Evolutionary conservation across 441 rosid genomes (phyloP).

Genomic region (Pelargonium cotyledonis): DNA sequence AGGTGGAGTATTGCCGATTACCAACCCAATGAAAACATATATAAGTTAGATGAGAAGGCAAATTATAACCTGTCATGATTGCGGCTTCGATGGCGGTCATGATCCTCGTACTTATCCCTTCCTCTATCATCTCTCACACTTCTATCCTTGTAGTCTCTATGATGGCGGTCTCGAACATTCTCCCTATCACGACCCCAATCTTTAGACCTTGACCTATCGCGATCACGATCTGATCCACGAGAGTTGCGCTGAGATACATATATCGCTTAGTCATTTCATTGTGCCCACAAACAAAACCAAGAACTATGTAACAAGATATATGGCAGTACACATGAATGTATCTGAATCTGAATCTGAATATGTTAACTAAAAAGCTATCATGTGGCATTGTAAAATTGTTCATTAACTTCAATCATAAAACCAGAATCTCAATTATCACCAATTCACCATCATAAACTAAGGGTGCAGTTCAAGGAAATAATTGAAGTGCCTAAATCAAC

Average conservation of each 20-base stretch:
- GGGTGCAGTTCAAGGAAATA: not conserved
- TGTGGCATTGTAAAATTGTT: not conserved
- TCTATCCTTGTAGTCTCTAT: conserved; percentile 21
- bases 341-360: not conserved
- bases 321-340: no score
- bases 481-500: not conserved
- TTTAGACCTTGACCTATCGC: conserved; percentile 21
- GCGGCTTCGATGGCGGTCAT: conserved; percentile 17
- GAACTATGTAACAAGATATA: not conserved
- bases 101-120: conserved; percentile 20
- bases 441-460: not conserved
- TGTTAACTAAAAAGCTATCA: not conserved
- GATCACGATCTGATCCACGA: conserved; percentile 19
- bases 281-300: not conserved
- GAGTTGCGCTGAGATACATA: conserved; percentile 9
- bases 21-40: not conserved
- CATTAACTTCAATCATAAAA: not conserved
- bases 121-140: conserved; percentile 18
- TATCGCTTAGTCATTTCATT: not conserved
- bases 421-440: not conserved
- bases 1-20: no score
- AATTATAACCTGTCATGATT: conserved; percentile 23
- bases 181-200: conserved; percentile 19
- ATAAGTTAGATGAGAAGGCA: not conserved
- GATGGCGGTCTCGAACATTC: conserved; percentile 9